These are phyloP conservation scores for Plantago coronopus DNA, from an alignment of 305 asterid genomes.

Conservation along the genomic window DNA sequence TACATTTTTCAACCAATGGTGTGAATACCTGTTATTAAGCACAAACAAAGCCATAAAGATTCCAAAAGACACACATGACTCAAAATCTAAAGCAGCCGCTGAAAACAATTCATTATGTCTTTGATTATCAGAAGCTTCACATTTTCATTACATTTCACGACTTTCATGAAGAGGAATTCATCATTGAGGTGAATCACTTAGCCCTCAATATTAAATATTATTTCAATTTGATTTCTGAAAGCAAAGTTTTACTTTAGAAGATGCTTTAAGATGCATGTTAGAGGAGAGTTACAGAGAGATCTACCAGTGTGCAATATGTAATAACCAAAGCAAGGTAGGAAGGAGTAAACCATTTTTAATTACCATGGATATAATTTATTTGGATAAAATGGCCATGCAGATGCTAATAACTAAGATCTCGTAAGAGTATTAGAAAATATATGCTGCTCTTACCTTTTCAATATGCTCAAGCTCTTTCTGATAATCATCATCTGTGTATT, in stretches of 20 bases:
- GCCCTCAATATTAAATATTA: neutral
- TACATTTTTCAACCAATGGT: conserved; percentile 98
- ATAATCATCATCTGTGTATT: conserved; percentile 94
- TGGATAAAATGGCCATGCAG: neutral
- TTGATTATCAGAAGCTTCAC: conserved; percentile 1
- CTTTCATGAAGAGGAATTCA: neutral
- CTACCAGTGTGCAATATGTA: too few species aligned
- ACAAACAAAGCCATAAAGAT: conserved; percentile 17
- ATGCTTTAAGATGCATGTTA: too few species aligned
- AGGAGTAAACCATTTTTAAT: neutral
- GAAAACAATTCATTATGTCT: neutral
- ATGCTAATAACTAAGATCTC: too few species aligned
- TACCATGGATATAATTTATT: neutral
- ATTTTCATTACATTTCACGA: neutral
- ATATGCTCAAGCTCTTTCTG: conserved; percentile 83
- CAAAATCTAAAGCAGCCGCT: neutral
- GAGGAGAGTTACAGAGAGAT: too few species aligned
- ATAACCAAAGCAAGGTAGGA: neutral
- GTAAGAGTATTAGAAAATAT: too few species aligned
- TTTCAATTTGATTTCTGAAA: too few species aligned
- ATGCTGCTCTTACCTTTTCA: conserved; percentile 48
- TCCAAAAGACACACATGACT: neutral
- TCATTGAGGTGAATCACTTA: neutral
- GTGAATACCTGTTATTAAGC: conserved; percentile 61
- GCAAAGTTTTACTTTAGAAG: too few species aligned